These are phyloP conservation scores for Picochlorum sp. DNA, from an alignment of 139 green algal genomes.

Conservation along the genomic window DNA sequence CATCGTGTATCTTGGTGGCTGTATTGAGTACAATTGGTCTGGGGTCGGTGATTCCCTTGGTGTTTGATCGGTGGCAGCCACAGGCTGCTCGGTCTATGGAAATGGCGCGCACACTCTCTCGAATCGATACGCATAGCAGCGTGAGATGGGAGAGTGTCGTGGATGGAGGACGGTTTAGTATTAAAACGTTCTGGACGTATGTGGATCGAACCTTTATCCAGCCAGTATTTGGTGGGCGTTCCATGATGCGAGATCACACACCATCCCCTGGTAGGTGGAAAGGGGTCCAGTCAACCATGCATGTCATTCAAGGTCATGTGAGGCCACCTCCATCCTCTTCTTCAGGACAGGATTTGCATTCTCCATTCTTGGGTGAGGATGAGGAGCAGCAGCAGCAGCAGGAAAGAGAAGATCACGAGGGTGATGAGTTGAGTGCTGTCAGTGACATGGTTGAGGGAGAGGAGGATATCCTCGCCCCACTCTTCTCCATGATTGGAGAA, in stretches of 20 bases:
- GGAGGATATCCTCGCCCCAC: too few species aligned
- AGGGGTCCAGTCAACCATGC: not conserved
- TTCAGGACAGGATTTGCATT: too few species aligned
- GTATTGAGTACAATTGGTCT: conserved; percentile 5
- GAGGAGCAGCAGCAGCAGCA: too few species aligned
- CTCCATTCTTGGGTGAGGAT: too few species aligned
- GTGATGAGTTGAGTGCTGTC: too few species aligned
- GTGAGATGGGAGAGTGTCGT: too few species aligned
- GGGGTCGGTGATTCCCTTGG: not conserved
- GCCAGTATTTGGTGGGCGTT: not conserved
- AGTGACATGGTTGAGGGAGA: too few species aligned
- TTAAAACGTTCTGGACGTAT: not conserved
- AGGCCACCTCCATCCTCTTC: not conserved
- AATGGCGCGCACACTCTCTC: not conserved
- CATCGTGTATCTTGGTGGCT: not conserved
- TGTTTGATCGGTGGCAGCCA: not conserved
- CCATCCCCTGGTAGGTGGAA: not conserved
- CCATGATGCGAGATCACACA: not conserved
- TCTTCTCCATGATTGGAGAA: too few species aligned
- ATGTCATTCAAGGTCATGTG: not conserved
- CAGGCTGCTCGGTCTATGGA: not conserved
- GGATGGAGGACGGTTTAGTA: not conserved
- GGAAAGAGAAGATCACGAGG: too few species aligned
- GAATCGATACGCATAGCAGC: not conserved
- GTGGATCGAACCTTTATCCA: not conserved